Base-by-base conservation (phyloP, 2,329 filamentous ascomycete species). In the Fusarium protoensiforme region DNA sequence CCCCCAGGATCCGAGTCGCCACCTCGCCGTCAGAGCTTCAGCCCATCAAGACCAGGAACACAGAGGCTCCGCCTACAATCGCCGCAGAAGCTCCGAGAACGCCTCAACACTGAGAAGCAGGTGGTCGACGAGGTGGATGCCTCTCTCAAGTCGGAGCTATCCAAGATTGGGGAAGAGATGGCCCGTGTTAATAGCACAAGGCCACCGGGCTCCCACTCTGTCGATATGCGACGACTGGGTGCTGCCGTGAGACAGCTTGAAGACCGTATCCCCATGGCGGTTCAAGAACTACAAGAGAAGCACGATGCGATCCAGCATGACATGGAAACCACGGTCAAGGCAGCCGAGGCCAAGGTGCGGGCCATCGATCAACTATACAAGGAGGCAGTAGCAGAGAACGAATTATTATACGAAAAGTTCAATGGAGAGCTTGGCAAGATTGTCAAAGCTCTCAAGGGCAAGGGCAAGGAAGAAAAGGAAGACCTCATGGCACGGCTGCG, bases 371-470 rank as follows among this genome's bases (percentile, higher is more conserved):
- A 97, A 82, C 85, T 98, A 60, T 97, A 97, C 84, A 93, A 94
- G 73, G 94, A 98, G 79, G 90, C 92, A 18, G 94, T 92, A 76
- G 93, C 94, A 0, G 96, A 98, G 85, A 98, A 98, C 77, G 95
- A 98, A 83, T 89, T 96, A 33, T 86, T 98, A 64, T 98, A 98
- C 81, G 93, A 96, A 74, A 92, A 92, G 69, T 98, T 98, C 85
- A 98, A 98, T 78, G 90, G 91, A n/a, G 96, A 98, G 83, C 85
- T 98, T 56, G 92, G 90, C 76, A 94, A 93, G 84, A 93, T 98
- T 68, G 87, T 95, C 48, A 92, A 91, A 80, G 93, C 92, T 43
- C 87, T 96, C 56, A 91, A 90, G 80, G 89, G 89, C 68, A 92
- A 92, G 74, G 90, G 90, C 5, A 92, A 93, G 57, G 92, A 94